Percentiles rank a stretch among this genome's conserved stretches.
phyloP scores from a whole-genome alignment of 768 basidiomycete genomes.

The Collybia sordida region DNA sequence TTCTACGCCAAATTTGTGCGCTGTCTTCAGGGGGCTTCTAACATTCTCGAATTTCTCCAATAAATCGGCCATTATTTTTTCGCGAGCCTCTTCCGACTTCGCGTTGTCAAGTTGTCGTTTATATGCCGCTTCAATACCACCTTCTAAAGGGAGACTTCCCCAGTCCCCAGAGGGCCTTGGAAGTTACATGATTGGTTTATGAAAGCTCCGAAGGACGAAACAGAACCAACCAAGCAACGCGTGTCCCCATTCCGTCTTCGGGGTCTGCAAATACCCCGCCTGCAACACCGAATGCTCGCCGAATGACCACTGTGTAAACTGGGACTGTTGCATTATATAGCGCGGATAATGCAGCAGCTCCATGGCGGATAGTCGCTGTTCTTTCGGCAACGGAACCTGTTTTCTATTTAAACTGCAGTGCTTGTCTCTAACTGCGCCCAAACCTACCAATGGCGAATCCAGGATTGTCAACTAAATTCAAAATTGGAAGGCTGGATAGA shows the following conservation, averaged over 20 bases:
- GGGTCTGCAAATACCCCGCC: slow-evolving; percentile 37
- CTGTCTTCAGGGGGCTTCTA: slow-evolving; percentile 35
- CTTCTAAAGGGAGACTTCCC: slow-evolving; percentile 41
- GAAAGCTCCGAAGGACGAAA: not conserved
- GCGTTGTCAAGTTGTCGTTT: slow-evolving; percentile 35
- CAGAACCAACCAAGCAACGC: slow-evolving; percentile 35
- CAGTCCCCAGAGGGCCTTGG: slow-evolving; percentile 41
- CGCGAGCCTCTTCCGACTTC: slow-evolving; percentile 27
- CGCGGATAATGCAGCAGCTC: slow-evolving; percentile 34
- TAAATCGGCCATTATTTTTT: slow-evolving; percentile 32
- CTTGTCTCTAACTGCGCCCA: too few relatives aligned
- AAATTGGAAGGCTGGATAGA: slow-evolving; percentile 28
- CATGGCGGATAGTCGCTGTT: slow-evolving; percentile 38
- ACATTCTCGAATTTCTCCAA: slow-evolving; percentile 35
- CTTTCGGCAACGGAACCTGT: slow-evolving; percentile 34
- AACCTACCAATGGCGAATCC: slow-evolving; percentile 36
- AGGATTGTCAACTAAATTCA: slow-evolving; percentile 41
- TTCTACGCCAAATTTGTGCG: slow-evolving; percentile 38
- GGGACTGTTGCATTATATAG: slow-evolving; percentile 36
- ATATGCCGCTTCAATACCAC: slow-evolving; percentile 41
- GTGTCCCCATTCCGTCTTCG: slow-evolving; percentile 29
- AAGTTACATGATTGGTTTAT: not conserved
- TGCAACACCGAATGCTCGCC: slow-evolving; percentile 39
- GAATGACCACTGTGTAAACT: slow-evolving; percentile 36
- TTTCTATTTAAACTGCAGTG: not conserved